Percentiles rank a stretch among this genome's conserved stretches.
Evolutionary conservation across 164 flowering plant species (phyloP).

Genomic region (Piper betle): DNA sequence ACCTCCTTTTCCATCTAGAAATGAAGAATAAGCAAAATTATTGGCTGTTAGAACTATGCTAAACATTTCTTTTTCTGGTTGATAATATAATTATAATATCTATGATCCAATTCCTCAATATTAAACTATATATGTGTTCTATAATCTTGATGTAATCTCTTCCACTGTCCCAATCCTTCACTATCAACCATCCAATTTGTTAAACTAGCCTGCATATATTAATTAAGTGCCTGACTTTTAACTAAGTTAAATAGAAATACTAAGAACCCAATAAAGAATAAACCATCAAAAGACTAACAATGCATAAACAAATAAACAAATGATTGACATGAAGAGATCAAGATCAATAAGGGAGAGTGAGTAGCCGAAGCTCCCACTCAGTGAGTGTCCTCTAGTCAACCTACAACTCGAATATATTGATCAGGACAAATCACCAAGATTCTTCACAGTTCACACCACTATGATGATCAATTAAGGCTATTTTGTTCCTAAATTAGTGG

Average conservation of each 20-base stretch:
- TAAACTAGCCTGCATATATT: not conserved
- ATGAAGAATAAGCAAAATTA: too few relatives aligned
- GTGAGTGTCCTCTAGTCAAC: constrained; percentile 7
- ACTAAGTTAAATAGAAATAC: too few relatives aligned
- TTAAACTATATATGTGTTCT: not conserved
- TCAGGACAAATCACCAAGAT: constrained; percentile 6
- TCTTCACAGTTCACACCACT: constrained; percentile 3
- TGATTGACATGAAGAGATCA: not conserved
- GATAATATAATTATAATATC: too few relatives aligned
- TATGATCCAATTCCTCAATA: not conserved
- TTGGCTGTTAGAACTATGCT: not conserved
- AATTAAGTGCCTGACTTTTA: not conserved
- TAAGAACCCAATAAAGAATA: not conserved
- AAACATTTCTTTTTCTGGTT: too few relatives aligned
- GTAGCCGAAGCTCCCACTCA: not conserved
- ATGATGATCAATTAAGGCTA: too few relatives aligned
- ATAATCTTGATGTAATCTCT: constrained; percentile 1
- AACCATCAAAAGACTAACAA: not conserved
- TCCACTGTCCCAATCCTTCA: constrained; percentile 1
- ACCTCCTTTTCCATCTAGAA: too few relatives aligned
- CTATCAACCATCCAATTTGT: not conserved
- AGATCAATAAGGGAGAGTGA: not conserved
- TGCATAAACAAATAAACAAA: not conserved
- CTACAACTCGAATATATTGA: constrained; percentile 11
- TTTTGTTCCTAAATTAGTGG: not conserved